These are phyloP conservation scores for Exophiala mesophila DNA, from an alignment of 2,329 filamentous ascomycete genomes.

Conservation along the genomic window DNA sequence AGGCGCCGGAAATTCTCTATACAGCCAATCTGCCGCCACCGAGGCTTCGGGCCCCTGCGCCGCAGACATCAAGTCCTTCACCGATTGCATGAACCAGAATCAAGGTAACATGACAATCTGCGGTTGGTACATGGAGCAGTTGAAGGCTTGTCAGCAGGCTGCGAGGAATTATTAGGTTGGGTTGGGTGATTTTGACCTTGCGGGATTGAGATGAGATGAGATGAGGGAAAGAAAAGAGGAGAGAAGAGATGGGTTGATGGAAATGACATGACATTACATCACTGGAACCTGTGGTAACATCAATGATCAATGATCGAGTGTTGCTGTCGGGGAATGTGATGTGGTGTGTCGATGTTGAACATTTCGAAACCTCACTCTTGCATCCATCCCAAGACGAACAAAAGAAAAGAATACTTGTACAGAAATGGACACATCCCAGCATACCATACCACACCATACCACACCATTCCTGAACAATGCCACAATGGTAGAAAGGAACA, in stretches of 20 bases:
- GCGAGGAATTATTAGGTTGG: conserved; percentile 59
- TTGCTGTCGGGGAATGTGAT: too few species aligned
- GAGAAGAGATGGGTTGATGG: neutral
- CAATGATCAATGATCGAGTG: too few species aligned
- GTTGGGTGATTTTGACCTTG: too few species aligned
- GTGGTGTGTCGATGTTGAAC: too few species aligned
- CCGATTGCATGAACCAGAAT: conserved; percentile 94
- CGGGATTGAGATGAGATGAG: neutral
- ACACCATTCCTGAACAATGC: too few species aligned
- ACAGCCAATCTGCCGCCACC: conserved; percentile 33
- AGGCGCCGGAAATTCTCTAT: conserved; percentile 42
- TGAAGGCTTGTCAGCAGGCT: conserved; percentile 81
- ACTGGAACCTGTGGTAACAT: too few species aligned
- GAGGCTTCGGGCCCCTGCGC: conserved; percentile 62
- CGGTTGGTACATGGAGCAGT: conserved; percentile 96
- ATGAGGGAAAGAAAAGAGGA: neutral
- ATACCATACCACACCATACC: too few species aligned
- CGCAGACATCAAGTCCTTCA: conserved; percentile 77
- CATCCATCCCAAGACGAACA: too few species aligned
- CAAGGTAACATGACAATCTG: conserved; percentile 91
- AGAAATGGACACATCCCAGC: too few species aligned
- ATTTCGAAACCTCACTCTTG: too few species aligned
- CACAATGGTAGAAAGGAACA: too few species aligned
- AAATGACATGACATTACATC: neutral
- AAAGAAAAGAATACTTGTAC: too few species aligned